Evolutionary conservation across 179 eudicot genomes (phyloP).

Genomic region (Silene noctiflora): DNA sequence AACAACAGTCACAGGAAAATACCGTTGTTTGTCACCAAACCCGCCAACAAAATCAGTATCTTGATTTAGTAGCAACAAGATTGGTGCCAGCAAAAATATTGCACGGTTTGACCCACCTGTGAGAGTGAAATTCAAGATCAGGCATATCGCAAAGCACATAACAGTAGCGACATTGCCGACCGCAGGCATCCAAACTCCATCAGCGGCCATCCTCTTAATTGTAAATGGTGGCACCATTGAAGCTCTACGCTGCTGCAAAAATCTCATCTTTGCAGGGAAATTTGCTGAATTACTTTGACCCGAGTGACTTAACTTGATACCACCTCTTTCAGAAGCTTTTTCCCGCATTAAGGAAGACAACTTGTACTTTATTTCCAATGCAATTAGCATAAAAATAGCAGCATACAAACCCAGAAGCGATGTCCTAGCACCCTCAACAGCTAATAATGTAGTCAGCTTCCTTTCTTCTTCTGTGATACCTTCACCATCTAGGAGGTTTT

Average conservation of each 20-base stretch:
- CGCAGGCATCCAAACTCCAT: slow-evolving; percentile 99
- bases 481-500: slow-evolving; percentile 50
- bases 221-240: slow-evolving; percentile 69
- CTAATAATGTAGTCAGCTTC: slow-evolving; percentile 60
- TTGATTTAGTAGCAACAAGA: slow-evolving; percentile 85
- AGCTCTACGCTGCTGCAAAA: slow-evolving; percentile 84
- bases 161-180: slow-evolving; percentile 96
- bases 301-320: slow-evolving; percentile 53
- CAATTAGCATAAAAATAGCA: slow-evolving; percentile 94
- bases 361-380: slow-evolving; percentile 88
- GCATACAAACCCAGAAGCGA: slow-evolving; percentile 96
- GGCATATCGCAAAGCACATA: slow-evolving; percentile 89
- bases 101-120: slow-evolving; percentile 97
- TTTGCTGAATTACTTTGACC: slow-evolving; percentile 52
- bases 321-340: slow-evolving; percentile 65
- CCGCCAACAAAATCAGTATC: slow-evolving; percentile 98
- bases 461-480: slow-evolving; percentile 64
- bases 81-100: slow-evolving; percentile 94
- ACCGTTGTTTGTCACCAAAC: slow-evolving; percentile 96
- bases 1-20: slow-evolving; percentile 78
- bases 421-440: slow-evolving; percentile 95
- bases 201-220: slow-evolving; percentile 81
- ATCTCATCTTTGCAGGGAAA: slow-evolving; percentile 75
- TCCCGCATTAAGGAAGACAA: slow-evolving; percentile 76
- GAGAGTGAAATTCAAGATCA: slow-evolving; percentile 76